A percentile compares a stretch with the other conserved stretches of the same genome.
Conservation (phyloP, 345 rosid genomes). For the Triadica sebifera region DNA sequence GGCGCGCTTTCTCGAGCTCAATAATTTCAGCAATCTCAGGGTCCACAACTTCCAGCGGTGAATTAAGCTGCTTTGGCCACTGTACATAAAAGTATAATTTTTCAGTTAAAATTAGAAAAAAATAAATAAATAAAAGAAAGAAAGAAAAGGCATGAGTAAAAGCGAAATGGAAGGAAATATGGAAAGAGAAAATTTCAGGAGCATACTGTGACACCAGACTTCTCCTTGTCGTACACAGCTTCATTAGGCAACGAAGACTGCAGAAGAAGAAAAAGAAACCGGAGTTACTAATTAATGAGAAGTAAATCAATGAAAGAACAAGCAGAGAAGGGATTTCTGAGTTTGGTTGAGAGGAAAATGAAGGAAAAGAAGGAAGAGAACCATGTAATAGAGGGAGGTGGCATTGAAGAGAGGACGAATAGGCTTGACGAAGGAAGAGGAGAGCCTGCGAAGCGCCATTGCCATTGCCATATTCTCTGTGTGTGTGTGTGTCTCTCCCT, state of each 20-base stretch:
- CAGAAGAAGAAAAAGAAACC: slow-evolving; percentile 9
- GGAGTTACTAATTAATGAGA: not conserved
- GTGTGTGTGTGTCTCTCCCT: not conserved
- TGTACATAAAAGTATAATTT: slow-evolving; percentile 25
- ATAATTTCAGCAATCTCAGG: slow-evolving; percentile 94
- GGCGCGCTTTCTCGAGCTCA: slow-evolving; percentile 95
- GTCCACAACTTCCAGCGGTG: slow-evolving; percentile 83
- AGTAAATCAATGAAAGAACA: not conserved
- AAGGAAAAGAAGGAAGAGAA: slow-evolving; percentile 23
- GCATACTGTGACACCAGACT: slow-evolving; percentile 65
- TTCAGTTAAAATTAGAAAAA: not conserved
- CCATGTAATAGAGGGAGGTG: slow-evolving; percentile 64
- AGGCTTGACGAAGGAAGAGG: slow-evolving; percentile 75
- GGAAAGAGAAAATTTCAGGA: not conserved
- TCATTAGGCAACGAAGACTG: slow-evolving; percentile 92
- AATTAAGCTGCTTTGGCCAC: slow-evolving; percentile 99
- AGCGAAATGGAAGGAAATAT: not conserved
- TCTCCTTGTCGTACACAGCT: slow-evolving; percentile 86
- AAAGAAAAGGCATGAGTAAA: not conserved
- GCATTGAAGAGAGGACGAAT: slow-evolving; percentile 71
- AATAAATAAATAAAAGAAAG: no score
- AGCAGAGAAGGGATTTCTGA: no score
- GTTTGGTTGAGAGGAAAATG: not conserved
- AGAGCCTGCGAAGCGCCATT: slow-evolving; percentile 91
- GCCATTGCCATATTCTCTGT: slow-evolving; percentile 51